Evolutionary conservation across 2,329 filamentous ascomycete genomes (phyloP).

Genomic region (Aspergillus uvarum): DNA sequence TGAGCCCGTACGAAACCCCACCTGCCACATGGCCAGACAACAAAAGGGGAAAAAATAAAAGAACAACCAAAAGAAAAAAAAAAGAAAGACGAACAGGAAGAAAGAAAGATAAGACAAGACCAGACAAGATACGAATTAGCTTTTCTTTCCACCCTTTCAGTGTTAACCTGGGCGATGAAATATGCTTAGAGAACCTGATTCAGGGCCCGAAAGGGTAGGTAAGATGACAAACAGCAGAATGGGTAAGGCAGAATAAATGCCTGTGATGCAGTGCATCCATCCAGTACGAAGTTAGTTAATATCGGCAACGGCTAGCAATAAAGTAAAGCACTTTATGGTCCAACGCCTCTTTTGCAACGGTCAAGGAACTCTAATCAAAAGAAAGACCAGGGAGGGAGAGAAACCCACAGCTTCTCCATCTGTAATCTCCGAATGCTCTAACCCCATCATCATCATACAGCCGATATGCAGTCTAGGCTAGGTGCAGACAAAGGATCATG

Average conservation of each 20-base stretch:
- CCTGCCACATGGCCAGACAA: constrained; percentile 30
- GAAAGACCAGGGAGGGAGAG: not conserved
- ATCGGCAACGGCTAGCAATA: not conserved
- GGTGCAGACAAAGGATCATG: not conserved
- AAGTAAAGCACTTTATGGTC: not conserved
- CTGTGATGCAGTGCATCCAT: not conserved
- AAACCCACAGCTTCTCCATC: not conserved
- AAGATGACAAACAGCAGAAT: not conserved
- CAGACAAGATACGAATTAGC: not conserved
- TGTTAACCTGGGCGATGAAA: not conserved
- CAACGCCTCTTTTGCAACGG: not conserved
- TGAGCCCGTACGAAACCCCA: constrained; percentile 35
- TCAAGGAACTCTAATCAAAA: not conserved
- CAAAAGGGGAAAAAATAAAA: no score
- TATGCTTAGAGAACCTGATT: not conserved
- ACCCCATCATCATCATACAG: not conserved
- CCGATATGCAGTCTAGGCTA: not conserved
- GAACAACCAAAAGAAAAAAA: no score
- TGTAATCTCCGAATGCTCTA: not conserved
- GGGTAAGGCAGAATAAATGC: not conserved
- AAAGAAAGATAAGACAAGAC: no score
- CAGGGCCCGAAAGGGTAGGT: not conserved
- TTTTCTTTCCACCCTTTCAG: not conserved
- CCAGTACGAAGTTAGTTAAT: not conserved
- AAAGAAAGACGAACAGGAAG: no score